Conservation (phyloP, 1,139 yeast species). For the Geotrichum restrictum region DNA sequence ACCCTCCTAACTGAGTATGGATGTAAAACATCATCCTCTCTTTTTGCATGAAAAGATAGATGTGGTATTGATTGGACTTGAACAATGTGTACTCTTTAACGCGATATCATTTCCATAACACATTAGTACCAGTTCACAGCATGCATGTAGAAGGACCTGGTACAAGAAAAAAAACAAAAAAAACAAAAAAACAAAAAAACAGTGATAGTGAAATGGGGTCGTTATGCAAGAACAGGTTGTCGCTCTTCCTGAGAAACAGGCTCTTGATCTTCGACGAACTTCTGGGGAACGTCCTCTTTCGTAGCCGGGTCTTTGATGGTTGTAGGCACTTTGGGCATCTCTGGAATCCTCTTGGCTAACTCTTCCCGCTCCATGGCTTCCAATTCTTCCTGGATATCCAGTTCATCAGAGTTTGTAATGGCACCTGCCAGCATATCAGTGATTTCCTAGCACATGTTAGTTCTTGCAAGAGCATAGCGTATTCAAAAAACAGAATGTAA, state of each 20-base stretch:
- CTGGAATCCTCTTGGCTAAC: conserved; percentile 26
- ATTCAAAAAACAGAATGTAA: conserved; percentile 31
- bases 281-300: background rate
- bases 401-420: conserved; percentile 56
- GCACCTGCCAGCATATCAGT: conserved; percentile 44
- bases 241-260: conserved; percentile 3
- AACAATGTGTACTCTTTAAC: no score
- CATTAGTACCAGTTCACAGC: no score
- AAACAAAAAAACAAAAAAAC: background rate
- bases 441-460: conserved; percentile 37
- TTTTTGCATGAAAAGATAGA: no score
- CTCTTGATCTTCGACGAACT: background rate
- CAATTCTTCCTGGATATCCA: conserved; percentile 64
- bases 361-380: conserved; percentile 49
- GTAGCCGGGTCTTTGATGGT: background rate
- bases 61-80: no score
- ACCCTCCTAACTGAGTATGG: no score
- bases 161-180: no score
- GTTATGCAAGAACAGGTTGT: conserved; percentile 14
- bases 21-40: no score
- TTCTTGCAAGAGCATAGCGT: background rate
- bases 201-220: background rate
- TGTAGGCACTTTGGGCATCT: conserved; percentile 17
- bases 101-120: no score
- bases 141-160: no score